Conservation (phyloP, 2,329 filamentous ascomycete species). For the Macrophomina phaseolina region DNA sequence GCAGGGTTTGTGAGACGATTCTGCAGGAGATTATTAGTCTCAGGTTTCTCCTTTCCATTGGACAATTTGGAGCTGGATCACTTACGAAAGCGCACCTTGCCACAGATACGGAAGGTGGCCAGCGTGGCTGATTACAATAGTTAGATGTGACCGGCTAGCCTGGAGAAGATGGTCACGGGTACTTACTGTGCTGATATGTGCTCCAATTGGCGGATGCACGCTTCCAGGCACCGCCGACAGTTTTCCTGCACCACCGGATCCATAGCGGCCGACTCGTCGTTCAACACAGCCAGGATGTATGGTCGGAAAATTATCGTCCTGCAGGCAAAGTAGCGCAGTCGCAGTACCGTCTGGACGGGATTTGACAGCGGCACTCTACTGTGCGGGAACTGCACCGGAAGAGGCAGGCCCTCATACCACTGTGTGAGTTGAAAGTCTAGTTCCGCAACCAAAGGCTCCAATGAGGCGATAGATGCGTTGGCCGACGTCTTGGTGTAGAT, state of each 20-base stretch:
- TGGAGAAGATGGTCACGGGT: conserved; percentile 19
- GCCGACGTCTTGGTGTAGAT: conserved; percentile 72
- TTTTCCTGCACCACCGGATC: conserved; percentile 77
- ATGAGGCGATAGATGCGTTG: conserved; percentile 71
- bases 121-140: conserved; percentile 63
- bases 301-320: conserved; percentile 86
- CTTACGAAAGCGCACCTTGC: conserved; percentile 72
- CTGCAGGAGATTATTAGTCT: conserved; percentile 49
- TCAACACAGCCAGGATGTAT: conserved; percentile 79
- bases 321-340: conserved; percentile 82
- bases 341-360: conserved; percentile 78
- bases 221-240: conserved; percentile 81
- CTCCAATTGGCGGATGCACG: conserved; percentile 78
- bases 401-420: conserved; percentile 81
- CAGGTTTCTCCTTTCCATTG: background rate
- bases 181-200: conserved; percentile 77
- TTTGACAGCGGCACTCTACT: conserved; percentile 70
- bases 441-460: conserved; percentile 79
- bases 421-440: conserved; percentile 82
- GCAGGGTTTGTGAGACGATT: conserved; percentile 79
- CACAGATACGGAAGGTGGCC: conserved; percentile 86
- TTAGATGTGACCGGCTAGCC: conserved; percentile 20
- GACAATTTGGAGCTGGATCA: conserved; percentile 15
- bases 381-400: conserved; percentile 78
- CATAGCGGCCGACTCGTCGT: conserved; percentile 74